phyloP scores from a whole-genome alignment of 345 rosid genomes.

The Euphorbia peplus region DNA sequence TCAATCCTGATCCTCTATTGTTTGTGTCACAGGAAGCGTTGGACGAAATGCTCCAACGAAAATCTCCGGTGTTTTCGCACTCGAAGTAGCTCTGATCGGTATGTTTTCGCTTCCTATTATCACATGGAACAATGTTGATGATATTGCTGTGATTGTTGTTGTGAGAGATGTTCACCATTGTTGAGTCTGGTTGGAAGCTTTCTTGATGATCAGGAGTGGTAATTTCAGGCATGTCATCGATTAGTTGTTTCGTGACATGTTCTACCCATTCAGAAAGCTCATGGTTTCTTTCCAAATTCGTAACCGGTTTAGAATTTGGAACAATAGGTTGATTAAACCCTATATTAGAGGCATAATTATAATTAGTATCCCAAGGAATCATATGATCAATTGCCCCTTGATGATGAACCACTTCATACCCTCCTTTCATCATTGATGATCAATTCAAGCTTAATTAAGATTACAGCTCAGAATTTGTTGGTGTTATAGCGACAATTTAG shows the following conservation, averaged over 20 bases:
- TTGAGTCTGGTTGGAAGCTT: conserved; percentile 24
- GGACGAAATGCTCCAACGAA: conserved; percentile 23
- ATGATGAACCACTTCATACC: conserved; percentile 38
- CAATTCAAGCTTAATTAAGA: background rate
- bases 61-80: background rate
- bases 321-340: conserved; percentile 13
- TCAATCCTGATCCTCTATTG: background rate
- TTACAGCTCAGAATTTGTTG: background rate
- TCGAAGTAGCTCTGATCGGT: conserved; percentile 19
- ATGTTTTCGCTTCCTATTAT: conserved; percentile 25
- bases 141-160: conserved; percentile 9
- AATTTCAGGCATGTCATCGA: conserved; percentile 46
- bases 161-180: conserved; percentile 11
- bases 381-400: conserved; percentile 31
- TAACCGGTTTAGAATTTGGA: conserved; percentile 15
- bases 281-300: conserved; percentile 42
- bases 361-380: conserved; percentile 38
- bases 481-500: no score
- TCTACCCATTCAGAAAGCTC: conserved; percentile 69
- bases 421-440: conserved; percentile 43
- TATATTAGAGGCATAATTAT: background rate
- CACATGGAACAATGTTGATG: conserved; percentile 6
- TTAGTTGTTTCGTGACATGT: conserved; percentile 55
- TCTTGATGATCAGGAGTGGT: background rate
- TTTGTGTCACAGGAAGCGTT: background rate